Evolutionary conservation across 805 yeast species (phyloP).

Genomic region (Pichia eremophila): DNA sequence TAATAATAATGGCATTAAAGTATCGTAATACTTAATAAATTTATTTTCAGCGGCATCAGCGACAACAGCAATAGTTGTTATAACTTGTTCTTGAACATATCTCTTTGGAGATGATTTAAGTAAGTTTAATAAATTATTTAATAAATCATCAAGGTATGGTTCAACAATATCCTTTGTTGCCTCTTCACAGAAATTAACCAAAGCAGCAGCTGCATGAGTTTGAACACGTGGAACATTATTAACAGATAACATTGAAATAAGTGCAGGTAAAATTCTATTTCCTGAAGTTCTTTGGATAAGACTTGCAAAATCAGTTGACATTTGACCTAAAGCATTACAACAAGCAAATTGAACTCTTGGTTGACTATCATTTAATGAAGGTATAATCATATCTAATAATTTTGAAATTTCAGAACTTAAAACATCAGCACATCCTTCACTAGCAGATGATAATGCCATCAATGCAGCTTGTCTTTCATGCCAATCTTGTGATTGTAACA

Average conservation of each 20-base stretch:
- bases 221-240: slow-evolving; percentile 85
- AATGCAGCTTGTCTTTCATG: slow-evolving; percentile 93
- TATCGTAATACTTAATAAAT: slow-evolving; percentile 86
- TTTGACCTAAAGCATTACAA: slow-evolving; percentile 94
- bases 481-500: slow-evolving; percentile 75
- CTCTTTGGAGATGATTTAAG: slow-evolving; percentile 73
- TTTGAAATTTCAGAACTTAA: slow-evolving; percentile 73
- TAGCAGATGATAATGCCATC: slow-evolving; percentile 94
- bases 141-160: slow-evolving; percentile 81
- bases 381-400: slow-evolving; percentile 75
- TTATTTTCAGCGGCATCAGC: slow-evolving; percentile 92
- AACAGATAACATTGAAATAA: slow-evolving; percentile 68
- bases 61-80: slow-evolving; percentile 92
- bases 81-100: slow-evolving; percentile 94
- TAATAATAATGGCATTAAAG: slow-evolving; percentile 82
- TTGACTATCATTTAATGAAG: slow-evolving; percentile 77
- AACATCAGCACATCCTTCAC: slow-evolving; percentile 93
- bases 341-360: slow-evolving; percentile 96
- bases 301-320: slow-evolving; percentile 93
- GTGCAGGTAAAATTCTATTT: slow-evolving; percentile 72
- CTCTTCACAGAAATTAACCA: slow-evolving; percentile 89
- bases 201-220: slow-evolving; percentile 97
- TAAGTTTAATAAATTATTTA: slow-evolving; percentile 63
- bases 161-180: slow-evolving; percentile 81
- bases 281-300: slow-evolving; percentile 76